A percentile compares a stretch with the other conserved stretches of the same genome.
Evolutionary conservation across 1,284 basidiomycete species (phyloP).

Genomic region (Singerocomus inundabilis): DNA sequence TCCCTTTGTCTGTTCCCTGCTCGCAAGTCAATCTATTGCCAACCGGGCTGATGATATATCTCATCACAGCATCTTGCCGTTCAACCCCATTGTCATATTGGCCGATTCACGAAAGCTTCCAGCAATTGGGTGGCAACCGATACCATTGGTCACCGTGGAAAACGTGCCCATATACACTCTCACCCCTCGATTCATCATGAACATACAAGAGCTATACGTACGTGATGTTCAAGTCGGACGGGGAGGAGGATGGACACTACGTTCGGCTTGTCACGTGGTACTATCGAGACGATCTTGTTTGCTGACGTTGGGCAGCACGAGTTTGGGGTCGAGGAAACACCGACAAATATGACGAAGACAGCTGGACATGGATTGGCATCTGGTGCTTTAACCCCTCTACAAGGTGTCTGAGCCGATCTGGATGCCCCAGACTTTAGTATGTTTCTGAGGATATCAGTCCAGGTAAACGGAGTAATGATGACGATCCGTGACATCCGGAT

Average conservation of each 20-base stretch:
- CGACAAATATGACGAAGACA: background rate
- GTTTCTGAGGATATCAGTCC: too few relatives aligned
- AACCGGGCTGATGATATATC: background rate
- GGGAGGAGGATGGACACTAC: background rate
- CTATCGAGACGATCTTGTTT: background rate
- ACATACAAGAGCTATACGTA: constrained; percentile 3
- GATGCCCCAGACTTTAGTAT: too few relatives aligned
- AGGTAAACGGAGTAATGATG: too few relatives aligned
- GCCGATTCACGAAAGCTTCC: too few relatives aligned
- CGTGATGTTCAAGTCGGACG: background rate
- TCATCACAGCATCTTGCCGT: background rate
- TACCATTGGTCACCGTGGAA: too few relatives aligned
- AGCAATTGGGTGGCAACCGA: too few relatives aligned
- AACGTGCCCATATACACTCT: constrained; percentile 8
- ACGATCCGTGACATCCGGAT: too few relatives aligned
- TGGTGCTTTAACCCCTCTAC: too few relatives aligned
- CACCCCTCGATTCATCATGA: constrained; percentile 8
- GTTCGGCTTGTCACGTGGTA: background rate
- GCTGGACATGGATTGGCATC: too few relatives aligned
- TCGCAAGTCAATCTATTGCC: background rate
- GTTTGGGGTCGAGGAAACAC: background rate
- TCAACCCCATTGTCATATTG: background rate
- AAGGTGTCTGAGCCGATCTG: too few relatives aligned
- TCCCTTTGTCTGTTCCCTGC: background rate
- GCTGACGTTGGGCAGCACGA: background rate